These are phyloP conservation scores for Pestalotiopsis sp. DNA, from an alignment of 2,329 filamentous ascomycete genomes.

Conservation along the genomic window DNA sequence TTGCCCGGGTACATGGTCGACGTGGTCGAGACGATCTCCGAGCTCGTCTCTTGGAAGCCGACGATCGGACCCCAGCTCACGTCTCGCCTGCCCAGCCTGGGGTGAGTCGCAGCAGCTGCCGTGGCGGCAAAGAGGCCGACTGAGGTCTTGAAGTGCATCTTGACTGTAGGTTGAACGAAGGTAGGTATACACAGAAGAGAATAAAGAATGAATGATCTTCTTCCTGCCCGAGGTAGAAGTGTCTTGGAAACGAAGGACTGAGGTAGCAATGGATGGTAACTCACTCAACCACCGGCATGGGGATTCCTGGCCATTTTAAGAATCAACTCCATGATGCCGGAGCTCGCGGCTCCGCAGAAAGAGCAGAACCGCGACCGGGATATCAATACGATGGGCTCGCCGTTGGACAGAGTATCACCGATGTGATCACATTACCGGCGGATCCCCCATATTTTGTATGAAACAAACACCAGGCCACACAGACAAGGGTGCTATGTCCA, in stretches of 20 bases:
- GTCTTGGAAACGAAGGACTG: neutral
- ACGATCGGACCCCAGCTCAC: conserved; percentile 7
- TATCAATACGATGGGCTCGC: neutral
- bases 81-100: conserved; percentile 3
- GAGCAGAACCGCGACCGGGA: neutral
- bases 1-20: conserved; percentile 10
- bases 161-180: neutral
- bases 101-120: conserved; percentile 1
- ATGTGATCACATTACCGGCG: neutral
- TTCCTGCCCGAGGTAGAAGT: neutral
- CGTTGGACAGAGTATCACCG: neutral
- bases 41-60: conserved; percentile 10
- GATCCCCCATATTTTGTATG: conserved; percentile 5
- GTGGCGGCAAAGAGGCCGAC: conserved; percentile 6
- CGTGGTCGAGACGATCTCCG: conserved; percentile 8
- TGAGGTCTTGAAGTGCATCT: neutral
- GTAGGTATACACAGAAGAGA: neutral
- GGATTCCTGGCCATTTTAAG: neutral
- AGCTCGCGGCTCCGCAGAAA: neutral
- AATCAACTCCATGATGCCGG: neutral
- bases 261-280: neutral
- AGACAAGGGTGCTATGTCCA: neutral
- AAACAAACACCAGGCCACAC: neutral
- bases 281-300: neutral
- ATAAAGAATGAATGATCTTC: neutral